Evolutionary conservation across 768 basidiomycete genomes (phyloP), one percentile per base, ranked within the genome.

Genomic region (Lanmaoa pseudosensibilis): DNA sequence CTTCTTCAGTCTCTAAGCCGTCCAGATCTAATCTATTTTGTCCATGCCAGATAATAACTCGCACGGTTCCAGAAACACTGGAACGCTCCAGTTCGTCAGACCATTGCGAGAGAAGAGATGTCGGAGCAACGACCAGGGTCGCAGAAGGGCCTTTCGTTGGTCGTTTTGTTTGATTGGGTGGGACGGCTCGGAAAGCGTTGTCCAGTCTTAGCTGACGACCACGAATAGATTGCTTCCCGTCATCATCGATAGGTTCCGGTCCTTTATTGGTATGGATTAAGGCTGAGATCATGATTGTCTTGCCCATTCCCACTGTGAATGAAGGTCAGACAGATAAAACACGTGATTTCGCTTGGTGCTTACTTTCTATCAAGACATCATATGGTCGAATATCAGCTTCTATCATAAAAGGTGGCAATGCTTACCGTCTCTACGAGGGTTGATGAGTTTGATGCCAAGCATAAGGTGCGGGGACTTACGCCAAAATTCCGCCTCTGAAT

Each of bases 61-160:
- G 80, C 30, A 94, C 58, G 3, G 85, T 80, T 0, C 84, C 87
- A 38, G 85, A 77, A 63, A 82, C 83, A 61, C 90, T 89, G 34
- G 89, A 91, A n/a, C 90, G 83, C 64, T 84, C 77, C n/a, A 98
- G 76, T 67, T 98, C 96, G 41, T 89, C 86, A n/a, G 84, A 80
- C 96, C 96, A 98, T 69, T 98, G 96, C n/a, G 81, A 75, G 5
- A 98, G 78, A 36, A 98, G 77, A 11, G 93, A 94, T 6, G 95
- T 91, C 1, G 96, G 96, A 15, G 93, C 93, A 30, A 98, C 89
- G 45, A 98, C 88, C 7, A 98, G 76, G 4, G 95, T 98, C 0
- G 90, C 89, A 7, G 79, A 79, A 9, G 76, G 76, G 7, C 73
- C 71, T 19, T 64, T 71, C 4, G 52, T 48, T 32, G 69, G 56